A percentile compares a stretch with the other conserved stretches of the same genome.
phyloP scores from a whole-genome alignment of 208 protist species.

The Naegleria lovaniensis region DNA sequence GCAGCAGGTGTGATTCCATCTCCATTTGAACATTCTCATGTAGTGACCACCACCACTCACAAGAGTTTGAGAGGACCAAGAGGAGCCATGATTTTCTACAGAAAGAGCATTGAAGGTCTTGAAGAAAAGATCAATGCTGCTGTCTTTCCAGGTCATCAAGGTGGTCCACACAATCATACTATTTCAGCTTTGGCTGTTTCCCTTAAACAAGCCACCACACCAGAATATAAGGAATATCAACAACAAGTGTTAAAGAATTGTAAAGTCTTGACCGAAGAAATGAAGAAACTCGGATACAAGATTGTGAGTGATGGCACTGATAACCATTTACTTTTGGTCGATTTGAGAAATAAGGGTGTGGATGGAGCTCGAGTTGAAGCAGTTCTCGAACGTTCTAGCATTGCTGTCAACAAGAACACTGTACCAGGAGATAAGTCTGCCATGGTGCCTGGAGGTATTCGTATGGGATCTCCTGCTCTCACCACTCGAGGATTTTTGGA shows the following conservation, averaged over 20 bases:
- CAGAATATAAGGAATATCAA: conserved; percentile 48
- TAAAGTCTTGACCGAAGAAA: conserved; percentile 27
- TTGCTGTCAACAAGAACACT: conserved; percentile 66
- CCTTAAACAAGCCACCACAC: conserved; percentile 37
- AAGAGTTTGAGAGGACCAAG: conserved; percentile 55
- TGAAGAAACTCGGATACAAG: conserved; percentile 28
- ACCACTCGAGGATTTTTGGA: conserved; percentile 49
- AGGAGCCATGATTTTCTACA: conserved; percentile 51
- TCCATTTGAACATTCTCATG: conserved; percentile 52
- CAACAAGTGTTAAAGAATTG: conserved; percentile 47
- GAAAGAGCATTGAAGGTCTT: conserved; percentile 38
- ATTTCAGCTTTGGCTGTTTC: conserved; percentile 36
- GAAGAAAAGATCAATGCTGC: conserved; percentile 46
- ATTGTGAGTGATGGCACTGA: conserved; percentile 48
- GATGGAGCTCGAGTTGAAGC: conserved; percentile 34
- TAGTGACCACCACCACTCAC: conserved; percentile 59
- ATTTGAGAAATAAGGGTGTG: conserved; percentile 35
- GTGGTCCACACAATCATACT: conserved; percentile 52
- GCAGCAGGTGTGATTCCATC: conserved; percentile 41
- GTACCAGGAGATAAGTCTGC: conserved; percentile 57
- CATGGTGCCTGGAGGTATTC: conserved; percentile 54
- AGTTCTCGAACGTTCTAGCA: conserved; percentile 49
- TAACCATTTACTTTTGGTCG: conserved; percentile 49
- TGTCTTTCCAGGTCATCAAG: conserved; percentile 54
- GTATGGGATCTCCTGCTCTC: conserved; percentile 57